A percentile compares a stretch with the other conserved stretches of the same genome.
phyloP scores from a whole-genome alignment of 2,329 filamentous ascomycete genomes.

The Graphiopsis chlorocephala region DNA sequence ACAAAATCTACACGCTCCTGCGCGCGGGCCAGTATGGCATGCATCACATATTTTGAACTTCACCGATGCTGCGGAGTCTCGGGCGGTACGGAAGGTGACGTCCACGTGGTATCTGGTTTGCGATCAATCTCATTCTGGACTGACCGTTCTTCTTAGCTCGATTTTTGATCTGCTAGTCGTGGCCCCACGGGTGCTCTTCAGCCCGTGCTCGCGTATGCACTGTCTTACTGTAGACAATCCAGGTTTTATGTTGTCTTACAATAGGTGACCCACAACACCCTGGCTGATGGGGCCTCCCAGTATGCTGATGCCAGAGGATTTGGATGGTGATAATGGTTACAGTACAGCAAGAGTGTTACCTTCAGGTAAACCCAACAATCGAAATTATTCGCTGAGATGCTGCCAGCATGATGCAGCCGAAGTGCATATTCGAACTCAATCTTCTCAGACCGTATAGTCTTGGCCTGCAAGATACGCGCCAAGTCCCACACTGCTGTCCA shows the following conservation, averaged over 20 bases:
- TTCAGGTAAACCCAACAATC: not conserved
- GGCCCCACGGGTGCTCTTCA: conserved; percentile 8
- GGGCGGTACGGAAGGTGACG: not conserved
- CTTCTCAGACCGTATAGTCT: not conserved
- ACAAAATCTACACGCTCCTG: not conserved
- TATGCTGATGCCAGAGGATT: not conserved
- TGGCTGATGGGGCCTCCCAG: not conserved
- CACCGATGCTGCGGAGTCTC: not conserved
- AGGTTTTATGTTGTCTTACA: not conserved
- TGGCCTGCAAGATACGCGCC: not conserved
- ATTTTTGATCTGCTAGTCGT: not conserved
- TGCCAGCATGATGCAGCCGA: not conserved
- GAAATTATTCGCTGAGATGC: not conserved
- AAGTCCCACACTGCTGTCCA: conserved; percentile 5
- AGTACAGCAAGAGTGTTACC: not conserved
- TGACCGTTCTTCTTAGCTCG: not conserved
- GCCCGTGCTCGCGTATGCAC: conserved; percentile 3
- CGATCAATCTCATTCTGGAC: conserved; percentile 1
- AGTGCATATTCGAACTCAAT: not conserved
- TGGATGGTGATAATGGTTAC: not conserved
- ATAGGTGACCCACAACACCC: not conserved
- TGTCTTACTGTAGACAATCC: not conserved
- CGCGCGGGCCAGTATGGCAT: not conserved
- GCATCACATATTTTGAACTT: not conserved
- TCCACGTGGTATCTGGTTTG: conserved; percentile 4